A percentile compares a stretch with the other conserved stretches of the same genome.
Evolutionary conservation across 2,329 filamentous ascomycete species (phyloP).

Genomic region (Neopestalotiopsis sp.): DNA sequence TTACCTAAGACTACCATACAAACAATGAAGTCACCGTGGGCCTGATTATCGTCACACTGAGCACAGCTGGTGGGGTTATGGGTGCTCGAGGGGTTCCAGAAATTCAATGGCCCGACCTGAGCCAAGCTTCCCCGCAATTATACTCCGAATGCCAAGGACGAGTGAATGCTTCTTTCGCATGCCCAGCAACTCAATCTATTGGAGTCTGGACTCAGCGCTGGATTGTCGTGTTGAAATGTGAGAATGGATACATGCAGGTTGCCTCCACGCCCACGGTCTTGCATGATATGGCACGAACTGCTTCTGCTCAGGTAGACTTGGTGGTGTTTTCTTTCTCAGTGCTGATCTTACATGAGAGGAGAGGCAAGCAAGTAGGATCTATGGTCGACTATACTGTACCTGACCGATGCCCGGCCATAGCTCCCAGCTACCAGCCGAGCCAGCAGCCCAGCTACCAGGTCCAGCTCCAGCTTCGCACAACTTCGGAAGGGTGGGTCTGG

Average conservation of each 20-base stretch:
- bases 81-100: not conserved
- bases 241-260: not conserved
- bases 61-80: not conserved
- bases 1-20: not conserved
- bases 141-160: not conserved
- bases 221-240: not conserved
- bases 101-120: not conserved
- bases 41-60: not conserved
- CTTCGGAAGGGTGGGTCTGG: slow-evolving; percentile 6
- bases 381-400: not conserved
- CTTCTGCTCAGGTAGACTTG: not conserved
- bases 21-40: slow-evolving; percentile 9
- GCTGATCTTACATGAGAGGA: not conserved
- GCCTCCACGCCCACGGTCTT: not conserved
- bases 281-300: not conserved
- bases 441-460: not conserved
- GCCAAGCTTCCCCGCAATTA: slow-evolving; percentile 9
- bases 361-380: not conserved
- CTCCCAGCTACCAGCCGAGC: not conserved
- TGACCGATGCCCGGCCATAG: not conserved
- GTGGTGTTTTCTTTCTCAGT: not conserved
- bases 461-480: not conserved
- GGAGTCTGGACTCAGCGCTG: not conserved
- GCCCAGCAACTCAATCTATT: not conserved
- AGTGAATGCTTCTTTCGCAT: not conserved